Percentiles rank a stretch among this genome's conserved stretches.
These are phyloP conservation scores for Psilocybe azurescens DNA, from an alignment of 768 basidiomycete species.

Conservation along the genomic window DNA sequence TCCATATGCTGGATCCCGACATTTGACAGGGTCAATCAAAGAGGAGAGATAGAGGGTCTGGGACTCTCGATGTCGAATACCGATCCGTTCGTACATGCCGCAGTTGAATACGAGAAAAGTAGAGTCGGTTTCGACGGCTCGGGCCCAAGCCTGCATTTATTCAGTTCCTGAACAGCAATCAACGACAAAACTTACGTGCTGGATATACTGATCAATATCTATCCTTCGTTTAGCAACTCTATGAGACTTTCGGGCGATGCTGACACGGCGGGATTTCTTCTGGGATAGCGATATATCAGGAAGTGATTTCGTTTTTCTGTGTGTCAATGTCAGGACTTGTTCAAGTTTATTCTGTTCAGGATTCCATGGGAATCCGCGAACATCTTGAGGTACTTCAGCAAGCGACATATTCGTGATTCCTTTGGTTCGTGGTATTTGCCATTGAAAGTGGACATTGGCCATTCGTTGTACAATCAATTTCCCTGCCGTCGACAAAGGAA, in stretches of 20 bases:
- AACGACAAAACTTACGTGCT: background rate
- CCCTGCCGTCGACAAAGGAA: background rate
- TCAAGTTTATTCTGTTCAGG: background rate
- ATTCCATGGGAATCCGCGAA: background rate
- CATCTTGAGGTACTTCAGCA: background rate
- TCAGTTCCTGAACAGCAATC: background rate
- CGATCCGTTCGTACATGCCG: conserved; percentile 13
- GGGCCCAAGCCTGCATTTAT: conserved; percentile 5
- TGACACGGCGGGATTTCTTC: background rate
- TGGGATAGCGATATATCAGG: background rate
- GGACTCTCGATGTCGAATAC: conserved; percentile 8
- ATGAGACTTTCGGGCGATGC: background rate
- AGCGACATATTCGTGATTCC: background rate
- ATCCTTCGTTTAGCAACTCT: background rate
- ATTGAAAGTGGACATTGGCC: background rate
- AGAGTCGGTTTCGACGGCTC: conserved; percentile 1
- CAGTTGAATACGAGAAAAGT: conserved; percentile 16
- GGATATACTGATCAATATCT: conserved; percentile 4
- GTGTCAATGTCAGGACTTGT: background rate
- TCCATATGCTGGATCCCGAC: conserved; percentile 7
- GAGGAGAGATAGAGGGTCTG: conserved; percentile 10
- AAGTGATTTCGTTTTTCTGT: background rate
- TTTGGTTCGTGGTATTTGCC: background rate
- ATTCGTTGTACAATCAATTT: background rate
- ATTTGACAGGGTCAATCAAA: conserved; percentile 12